phyloP scores from a whole-genome alignment of 1,284 basidiomycete genomes.

The Microbotryum lychnidis-dioicae region DNA sequence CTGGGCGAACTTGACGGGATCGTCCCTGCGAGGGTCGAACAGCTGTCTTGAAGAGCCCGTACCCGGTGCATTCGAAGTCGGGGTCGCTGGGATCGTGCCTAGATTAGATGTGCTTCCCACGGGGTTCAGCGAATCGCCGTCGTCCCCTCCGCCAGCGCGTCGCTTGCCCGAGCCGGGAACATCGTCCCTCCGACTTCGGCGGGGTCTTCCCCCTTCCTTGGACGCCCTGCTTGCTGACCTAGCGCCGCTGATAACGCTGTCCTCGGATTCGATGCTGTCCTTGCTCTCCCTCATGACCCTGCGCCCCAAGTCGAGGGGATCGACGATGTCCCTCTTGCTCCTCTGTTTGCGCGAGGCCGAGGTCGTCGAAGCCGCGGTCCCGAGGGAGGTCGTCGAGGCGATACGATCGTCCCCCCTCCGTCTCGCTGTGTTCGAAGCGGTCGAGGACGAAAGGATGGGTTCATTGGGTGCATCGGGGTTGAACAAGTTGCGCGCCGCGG shows the following conservation, averaged over 20 bases:
- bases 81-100: not conserved
- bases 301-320: constrained; percentile 18
- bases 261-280: constrained; percentile 25
- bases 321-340: constrained; percentile 24
- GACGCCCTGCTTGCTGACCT: constrained; percentile 13
- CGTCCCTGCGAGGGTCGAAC: constrained; percentile 74
- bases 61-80: not conserved
- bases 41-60: constrained; percentile 49
- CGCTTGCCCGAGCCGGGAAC: constrained; percentile 3
- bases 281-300: constrained; percentile 14
- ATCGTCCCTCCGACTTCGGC: constrained; percentile 8
- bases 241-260: constrained; percentile 12
- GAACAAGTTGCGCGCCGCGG: constrained; percentile 11
- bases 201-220: not conserved
- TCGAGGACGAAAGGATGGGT: not conserved
- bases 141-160: not conserved
- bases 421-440: not conserved
- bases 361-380: not conserved
- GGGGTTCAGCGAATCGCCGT: constrained; percentile 3
- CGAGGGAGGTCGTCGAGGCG: not conserved
- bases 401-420: not conserved
- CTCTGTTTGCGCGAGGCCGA: not conserved
- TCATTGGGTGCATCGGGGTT: constrained; percentile 9
- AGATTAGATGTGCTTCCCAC: not conserved
- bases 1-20: constrained; percentile 63